These are phyloP conservation scores for Leptodermis oblonga DNA, from an alignment of 257 asterid genomes.

Conservation along the genomic window DNA sequence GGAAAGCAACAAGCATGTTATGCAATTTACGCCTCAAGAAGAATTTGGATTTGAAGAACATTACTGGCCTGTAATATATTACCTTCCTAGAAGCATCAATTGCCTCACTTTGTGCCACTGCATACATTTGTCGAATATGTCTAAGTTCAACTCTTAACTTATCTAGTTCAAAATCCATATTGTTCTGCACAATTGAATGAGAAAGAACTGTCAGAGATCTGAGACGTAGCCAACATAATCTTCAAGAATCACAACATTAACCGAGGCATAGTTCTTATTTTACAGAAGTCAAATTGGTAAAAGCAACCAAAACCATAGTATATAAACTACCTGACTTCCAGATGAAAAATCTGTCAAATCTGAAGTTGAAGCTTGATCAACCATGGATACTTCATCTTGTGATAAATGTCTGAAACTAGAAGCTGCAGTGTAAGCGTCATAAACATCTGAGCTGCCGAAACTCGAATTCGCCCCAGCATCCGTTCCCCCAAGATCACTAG, in stretches of 20 bases:
- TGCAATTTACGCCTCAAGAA: not conserved
- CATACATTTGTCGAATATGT: constrained; percentile 76
- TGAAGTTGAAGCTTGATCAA: constrained; percentile 38
- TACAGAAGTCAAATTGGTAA: not conserved
- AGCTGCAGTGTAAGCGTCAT: constrained; percentile 18
- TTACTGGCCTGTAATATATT: not conserved
- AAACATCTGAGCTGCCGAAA: constrained; percentile 20
- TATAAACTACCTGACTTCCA: constrained; percentile 43
- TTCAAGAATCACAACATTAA: not conserved
- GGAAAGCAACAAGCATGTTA: constrained; percentile 10
- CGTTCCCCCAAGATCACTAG: constrained; percentile 22
- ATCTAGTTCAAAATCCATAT: constrained; percentile 65
- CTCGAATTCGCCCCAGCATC: constrained; percentile 20
- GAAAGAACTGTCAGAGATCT: constrained; percentile 10
- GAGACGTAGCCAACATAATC: not conserved
- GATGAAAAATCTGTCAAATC: constrained; percentile 29
- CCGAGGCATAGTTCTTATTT: not conserved
- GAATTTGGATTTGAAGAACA: not conserved
- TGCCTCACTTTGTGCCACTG: constrained; percentile 74
- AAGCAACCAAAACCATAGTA: constrained; percentile 7
- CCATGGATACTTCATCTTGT: constrained; percentile 19
- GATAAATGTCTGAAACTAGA: constrained; percentile 42
- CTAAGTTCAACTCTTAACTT: constrained; percentile 76
- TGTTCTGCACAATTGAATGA: constrained; percentile 37
- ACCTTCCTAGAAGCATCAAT: constrained; percentile 57